Evolutionary conservation across 2,329 filamentous ascomycete species (phyloP), one percentile per base, ranked within the genome.

Genomic region (Talaromyces amestolkiae): DNA sequence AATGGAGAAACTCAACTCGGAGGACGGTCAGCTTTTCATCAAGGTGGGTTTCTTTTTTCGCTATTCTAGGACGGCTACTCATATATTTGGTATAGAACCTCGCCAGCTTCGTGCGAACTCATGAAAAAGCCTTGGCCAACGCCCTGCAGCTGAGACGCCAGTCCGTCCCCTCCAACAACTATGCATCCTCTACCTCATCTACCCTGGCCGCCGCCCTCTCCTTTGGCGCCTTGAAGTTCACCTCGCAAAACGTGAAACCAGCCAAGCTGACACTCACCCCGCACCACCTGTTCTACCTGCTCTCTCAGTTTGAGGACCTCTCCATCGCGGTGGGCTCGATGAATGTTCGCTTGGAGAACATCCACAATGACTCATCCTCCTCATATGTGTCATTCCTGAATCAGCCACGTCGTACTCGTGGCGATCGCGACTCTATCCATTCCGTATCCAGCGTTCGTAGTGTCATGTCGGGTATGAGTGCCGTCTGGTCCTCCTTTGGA

Each of bases 81-180:
- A 65, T 70, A 63, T 17, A 8, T 35, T 8, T n/a, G 11, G 9
- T 53, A 54, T 77, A 97, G 94, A 95, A 96, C 85, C 86, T 99
- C 77, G 93, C 94, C 76, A 90, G 90, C 81, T 98, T 97, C 80
- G 93, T 99, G 80, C 92, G 93, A 69, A 97, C 93, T 64, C 93
- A 99, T 83, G 95, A 99, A 81, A 96, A 96, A 81, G 94, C 93
- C 43, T 87, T 99, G 69, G 95, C 95, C 76, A 98, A 98, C 82
- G 94, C 94, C 72, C 84, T 97, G 68, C 94, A 97, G 78, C 85
- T 96, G 72, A 89, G 90, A 77, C 88, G 91, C 73, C 85, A 87
- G 68, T 81, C 84, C 87, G 86, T 85, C 70, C 80, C 89, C 67
- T 71, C 75, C 63, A 85, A 85, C 58, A 85, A 88, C 69, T 83